Evolutionary conservation across 129 eudicot genomes (phyloP), one percentile per base, ranked within the genome.

Genomic region (Calendula officinalis): DNA sequence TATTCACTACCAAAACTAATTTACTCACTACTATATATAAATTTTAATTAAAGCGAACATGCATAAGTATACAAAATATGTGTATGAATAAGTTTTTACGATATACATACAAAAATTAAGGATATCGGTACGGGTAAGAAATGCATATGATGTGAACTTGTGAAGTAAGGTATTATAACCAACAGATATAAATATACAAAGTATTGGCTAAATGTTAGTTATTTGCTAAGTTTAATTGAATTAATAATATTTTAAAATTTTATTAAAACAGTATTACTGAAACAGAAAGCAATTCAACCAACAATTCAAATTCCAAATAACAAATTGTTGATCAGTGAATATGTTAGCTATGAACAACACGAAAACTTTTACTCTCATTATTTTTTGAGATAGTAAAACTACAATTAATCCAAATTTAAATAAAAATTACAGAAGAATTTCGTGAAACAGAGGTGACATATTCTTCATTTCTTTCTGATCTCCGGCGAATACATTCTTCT

Each of bases 311-410:
- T 10, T 10, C 15, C 1, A n/a, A 45, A 45, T 45, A 11, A 11
- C 4, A 32, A 32, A 12, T 42, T 13, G 12, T 13, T 41, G 37
- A 54, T 10, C 41, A 60, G 6, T 17, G 8, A 45, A 13, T 22
- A 0, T 22, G 30, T 57, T 44, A 57, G 38, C 8, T 53, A 5
- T 42, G 11, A 12, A n/a, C 11, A 12, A 53, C 9, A 6, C 66
- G 30, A 65, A 13, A 57, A 46, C 44, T 16, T 22, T 35, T 47
- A 56, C 47, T 40, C 61, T 57, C 54, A 56, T 65, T 73, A 65
- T 65, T 73, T 37, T 37, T 56, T 65, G 17, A 73, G 67, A 47
- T 30, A 38, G 14, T 56, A 47, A 73, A 70, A 47, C 72, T 56
- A 65, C 55, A 30, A 56, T 40, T 45, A 64, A 55, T 73, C 57